A percentile compares a stretch with the other conserved stretches of the same genome.
Evolutionary conservation across 2,329 filamentous ascomycete genomes (phyloP).

Genomic region (Aschersonia sp.): DNA sequence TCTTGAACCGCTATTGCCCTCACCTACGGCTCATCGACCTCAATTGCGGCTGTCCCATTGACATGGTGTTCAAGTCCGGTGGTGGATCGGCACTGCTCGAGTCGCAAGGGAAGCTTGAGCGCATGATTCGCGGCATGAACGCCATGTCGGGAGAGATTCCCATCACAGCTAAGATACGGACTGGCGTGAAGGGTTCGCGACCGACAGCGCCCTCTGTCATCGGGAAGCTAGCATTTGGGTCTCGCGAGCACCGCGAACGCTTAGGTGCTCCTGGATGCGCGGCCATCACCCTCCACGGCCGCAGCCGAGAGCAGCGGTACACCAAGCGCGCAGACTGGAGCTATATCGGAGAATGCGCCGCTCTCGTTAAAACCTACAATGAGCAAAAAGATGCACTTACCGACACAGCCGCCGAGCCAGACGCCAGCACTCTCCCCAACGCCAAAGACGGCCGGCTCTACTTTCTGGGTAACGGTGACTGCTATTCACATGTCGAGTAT

Average conservation of each 20-base stretch:
- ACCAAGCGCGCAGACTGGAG: constrained; percentile 85
- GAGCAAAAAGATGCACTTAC: constrained; percentile 47
- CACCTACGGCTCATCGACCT: constrained; percentile 82
- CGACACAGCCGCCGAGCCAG: constrained; percentile 68
- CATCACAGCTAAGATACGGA: constrained; percentile 89
- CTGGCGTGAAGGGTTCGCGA: constrained; percentile 67
- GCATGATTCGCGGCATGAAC: constrained; percentile 94
- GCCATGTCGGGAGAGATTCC: constrained; percentile 79
- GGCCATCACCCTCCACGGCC: constrained; percentile 89
- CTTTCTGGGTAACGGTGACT: constrained; percentile 94
- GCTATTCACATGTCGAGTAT: constrained; percentile 87
- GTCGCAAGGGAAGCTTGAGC: constrained; percentile 72
- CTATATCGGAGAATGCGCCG: constrained; percentile 84
- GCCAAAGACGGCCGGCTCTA: constrained; percentile 56
- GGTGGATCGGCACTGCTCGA: constrained; percentile 91
- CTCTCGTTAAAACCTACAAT: constrained; percentile 70
- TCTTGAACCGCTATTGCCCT: constrained; percentile 62
- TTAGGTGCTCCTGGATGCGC: constrained; percentile 72
- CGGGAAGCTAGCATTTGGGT: constrained; percentile 70
- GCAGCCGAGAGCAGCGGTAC: constrained; percentile 89
- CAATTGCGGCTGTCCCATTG: constrained; percentile 95
- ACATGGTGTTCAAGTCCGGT: constrained; percentile 78
- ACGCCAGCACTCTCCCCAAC: constrained; percentile 58
- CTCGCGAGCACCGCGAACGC: constrained; percentile 53
- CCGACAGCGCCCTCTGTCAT: constrained; percentile 72